Base-by-base conservation (phyloP, 208 protist genomes). In the Trypanosoma scelopori region DNA sequence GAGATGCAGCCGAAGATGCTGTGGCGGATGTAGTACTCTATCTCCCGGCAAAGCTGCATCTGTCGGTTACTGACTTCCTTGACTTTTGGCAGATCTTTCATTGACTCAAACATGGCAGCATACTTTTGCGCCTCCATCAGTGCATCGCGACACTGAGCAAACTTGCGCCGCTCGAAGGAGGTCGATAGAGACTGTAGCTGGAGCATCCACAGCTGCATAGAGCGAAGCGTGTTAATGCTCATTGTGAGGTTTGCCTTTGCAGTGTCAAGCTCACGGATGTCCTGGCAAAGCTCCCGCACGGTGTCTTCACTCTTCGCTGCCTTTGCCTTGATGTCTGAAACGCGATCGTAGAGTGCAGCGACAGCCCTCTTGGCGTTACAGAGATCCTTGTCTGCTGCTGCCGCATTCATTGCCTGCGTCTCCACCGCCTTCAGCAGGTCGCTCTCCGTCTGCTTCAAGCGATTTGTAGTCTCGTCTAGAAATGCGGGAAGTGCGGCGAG, bases 221-320 rank as follows among this genome's bases (percentile, higher is more conserved):
- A 94, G 28, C 92, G 89, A 41, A 98, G 78, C 16, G 92, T 96
- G 65, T 85, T 96, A 61, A 98, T 98, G 51, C 88, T 92, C 11
- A 78, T 35, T 1, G 91, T 97, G 7, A 98, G 79, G 63, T 98
- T 97, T 12, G 78, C 94, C 68, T 99, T 99, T 32, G 93, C 97
- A 53, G 87, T 95, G 71, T 99, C 97, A 18, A 99, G 84, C 52
- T 89, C 78, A 56, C 91, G 83, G 60, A 99, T 98, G 71, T 98
- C 87, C 32, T 90, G 89, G 53, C 94, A 98, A 43, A 99, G 79
- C 48, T 96, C 90, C 45, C 91, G 87, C 48, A 98, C 92, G 23
- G 97, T 97, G 48, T 92, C 82, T 74, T 98, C 96, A 58, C 86
- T 97, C 64, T 98, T 81, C 18, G 85, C 87, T 5, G 95, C 94